phyloP scores from a whole-genome alignment of 257 asterid species.

The Apocynum venetum region DNA sequence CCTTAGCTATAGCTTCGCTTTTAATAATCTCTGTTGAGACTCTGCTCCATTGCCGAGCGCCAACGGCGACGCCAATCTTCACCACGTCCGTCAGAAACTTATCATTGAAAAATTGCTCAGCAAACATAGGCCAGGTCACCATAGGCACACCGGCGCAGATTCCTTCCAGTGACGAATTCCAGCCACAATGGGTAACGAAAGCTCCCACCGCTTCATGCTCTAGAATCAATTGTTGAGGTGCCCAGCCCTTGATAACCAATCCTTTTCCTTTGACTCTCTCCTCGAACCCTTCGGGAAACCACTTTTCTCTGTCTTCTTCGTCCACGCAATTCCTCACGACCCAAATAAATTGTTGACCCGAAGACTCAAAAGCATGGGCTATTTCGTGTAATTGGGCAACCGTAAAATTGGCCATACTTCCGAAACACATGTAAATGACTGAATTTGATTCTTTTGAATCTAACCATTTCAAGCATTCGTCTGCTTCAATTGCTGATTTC shows the following conservation, averaged over 20 bases:
- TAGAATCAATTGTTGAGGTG: slow-evolving; percentile 53
- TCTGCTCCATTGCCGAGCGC: slow-evolving; percentile 23
- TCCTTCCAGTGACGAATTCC: slow-evolving; percentile 49
- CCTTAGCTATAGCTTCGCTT: slow-evolving; percentile 28
- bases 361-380: slow-evolving; percentile 57
- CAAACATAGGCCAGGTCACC: slow-evolving; percentile 55
- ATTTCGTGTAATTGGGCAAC: slow-evolving; percentile 54
- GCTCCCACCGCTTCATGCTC: slow-evolving; percentile 33
- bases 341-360: slow-evolving; percentile 65
- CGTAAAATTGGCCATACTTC: slow-evolving; percentile 41
- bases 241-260: slow-evolving; percentile 66
- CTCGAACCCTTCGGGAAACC: slow-evolving; percentile 56
- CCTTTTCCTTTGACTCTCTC: slow-evolving; percentile 46
- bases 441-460: slow-evolving; percentile 44
- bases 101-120: slow-evolving; percentile 47
- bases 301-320: slow-evolving; percentile 26
- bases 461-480: slow-evolving; percentile 60
- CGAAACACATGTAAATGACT: slow-evolving; percentile 55
- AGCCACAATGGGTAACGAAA: slow-evolving; percentile 55
- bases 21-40: slow-evolving; percentile 20
- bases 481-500: slow-evolving; percentile 36
- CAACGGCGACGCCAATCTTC: slow-evolving; percentile 38
- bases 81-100: slow-evolving; percentile 37
- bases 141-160: slow-evolving; percentile 41
- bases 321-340: slow-evolving; percentile 37